These are phyloP conservation scores for Podaxis sp. DNA, from an alignment of 768 basidiomycete species.

Conservation along the genomic window DNA sequence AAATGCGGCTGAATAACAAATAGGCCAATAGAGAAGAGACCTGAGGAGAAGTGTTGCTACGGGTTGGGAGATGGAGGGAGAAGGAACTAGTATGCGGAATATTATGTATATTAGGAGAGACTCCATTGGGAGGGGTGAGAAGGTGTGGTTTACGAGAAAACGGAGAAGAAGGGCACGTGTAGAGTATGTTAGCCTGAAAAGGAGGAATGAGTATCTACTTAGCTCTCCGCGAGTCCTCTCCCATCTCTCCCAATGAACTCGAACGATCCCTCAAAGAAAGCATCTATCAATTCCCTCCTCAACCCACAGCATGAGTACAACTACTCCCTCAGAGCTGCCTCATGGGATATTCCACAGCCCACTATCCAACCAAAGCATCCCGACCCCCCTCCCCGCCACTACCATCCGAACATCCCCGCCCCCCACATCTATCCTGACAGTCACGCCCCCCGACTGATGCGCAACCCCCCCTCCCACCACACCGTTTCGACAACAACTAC, in stretches of 20 bases:
- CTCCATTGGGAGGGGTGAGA: neutral
- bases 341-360: slow-evolving; percentile 22
- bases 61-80: neutral
- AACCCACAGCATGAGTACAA: slow-evolving; percentile 33
- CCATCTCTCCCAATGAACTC: slow-evolving; percentile 27
- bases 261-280: slow-evolving; percentile 40
- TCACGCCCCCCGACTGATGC: slow-evolving; percentile 30
- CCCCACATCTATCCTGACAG: slow-evolving; percentile 17
- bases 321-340: slow-evolving; percentile 19
- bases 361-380: slow-evolving; percentile 2
- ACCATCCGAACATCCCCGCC: slow-evolving; percentile 5
- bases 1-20: neutral
- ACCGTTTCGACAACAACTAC: slow-evolving; percentile 27
- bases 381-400: slow-evolving; percentile 6
- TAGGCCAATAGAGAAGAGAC: neutral
- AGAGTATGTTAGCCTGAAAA: slow-evolving; percentile 4
- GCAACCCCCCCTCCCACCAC: slow-evolving; percentile 22
- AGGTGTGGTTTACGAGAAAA: slow-evolving; percentile 5
- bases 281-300: slow-evolving; percentile 41
- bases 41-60: neutral
- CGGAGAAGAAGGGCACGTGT: slow-evolving; percentile 8
- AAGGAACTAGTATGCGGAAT: neutral
- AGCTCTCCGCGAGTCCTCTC: neutral
- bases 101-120: slow-evolving; percentile 3
- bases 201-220: slow-evolving; percentile 5